These are phyloP conservation scores for Bryoglossum gracile DNA, from an alignment of 495 filamentous ascomycete genomes.

Conservation along the genomic window DNA sequence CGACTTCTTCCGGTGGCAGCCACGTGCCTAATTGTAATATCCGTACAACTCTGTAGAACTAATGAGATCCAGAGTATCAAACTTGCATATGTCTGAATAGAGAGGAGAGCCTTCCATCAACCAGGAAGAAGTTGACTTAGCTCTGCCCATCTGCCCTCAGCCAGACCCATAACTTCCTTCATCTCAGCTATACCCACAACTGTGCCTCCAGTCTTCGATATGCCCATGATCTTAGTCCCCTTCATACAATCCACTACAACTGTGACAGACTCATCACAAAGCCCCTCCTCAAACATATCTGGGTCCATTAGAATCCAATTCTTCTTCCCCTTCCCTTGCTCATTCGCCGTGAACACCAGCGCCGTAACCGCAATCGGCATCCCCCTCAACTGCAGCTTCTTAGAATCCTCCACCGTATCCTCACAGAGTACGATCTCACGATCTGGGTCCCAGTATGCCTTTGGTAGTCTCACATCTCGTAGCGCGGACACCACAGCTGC, in stretches of 20 bases:
- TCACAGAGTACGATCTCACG: constrained; percentile 71
- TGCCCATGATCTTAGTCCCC: constrained; percentile 51
- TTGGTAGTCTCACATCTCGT: constrained; percentile 67
- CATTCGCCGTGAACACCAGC: constrained; percentile 64
- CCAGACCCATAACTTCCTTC: constrained; percentile 44
- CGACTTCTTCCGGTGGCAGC: not conserved
- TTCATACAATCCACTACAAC: constrained; percentile 60
- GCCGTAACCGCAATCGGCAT: constrained; percentile 68
- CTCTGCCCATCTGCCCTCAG: constrained; percentile 48
- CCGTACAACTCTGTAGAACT: not conserved
- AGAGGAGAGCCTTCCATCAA: constrained; percentile 15
- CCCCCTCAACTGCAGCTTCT: constrained; percentile 43
- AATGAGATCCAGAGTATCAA: not conserved
- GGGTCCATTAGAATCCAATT: constrained; percentile 80
- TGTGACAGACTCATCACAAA: constrained; percentile 67
- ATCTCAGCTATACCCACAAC: constrained; percentile 48
- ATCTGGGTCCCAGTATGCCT: constrained; percentile 80
- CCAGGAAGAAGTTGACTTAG: constrained; percentile 40
- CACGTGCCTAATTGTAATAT: not conserved
- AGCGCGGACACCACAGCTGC: constrained; percentile 76
- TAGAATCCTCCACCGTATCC: constrained; percentile 41
- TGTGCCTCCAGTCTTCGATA: constrained; percentile 81
- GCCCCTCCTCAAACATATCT: constrained; percentile 79
- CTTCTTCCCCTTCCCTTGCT: constrained; percentile 41
- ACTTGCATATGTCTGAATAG: not conserved